Conservation (phyloP, 1,284 basidiomycete species). For the Austroboletus niveus region DNA sequence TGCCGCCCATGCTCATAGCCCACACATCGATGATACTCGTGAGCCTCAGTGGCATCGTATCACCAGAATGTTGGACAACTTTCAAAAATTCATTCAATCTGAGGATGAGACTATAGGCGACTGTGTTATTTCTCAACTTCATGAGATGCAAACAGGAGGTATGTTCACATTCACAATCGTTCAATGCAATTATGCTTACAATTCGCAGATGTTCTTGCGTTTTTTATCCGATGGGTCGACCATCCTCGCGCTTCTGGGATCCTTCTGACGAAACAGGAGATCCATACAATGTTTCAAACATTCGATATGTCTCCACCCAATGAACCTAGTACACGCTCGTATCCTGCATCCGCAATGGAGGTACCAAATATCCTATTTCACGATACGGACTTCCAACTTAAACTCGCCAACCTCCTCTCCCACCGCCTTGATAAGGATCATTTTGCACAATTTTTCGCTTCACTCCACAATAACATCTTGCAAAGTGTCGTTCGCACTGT, state of each 20-base stretch:
- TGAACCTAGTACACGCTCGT: neutral
- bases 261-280: neutral
- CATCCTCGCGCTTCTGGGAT: too few relatives aligned
- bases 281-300: neutral
- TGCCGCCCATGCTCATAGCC: slow-evolving; percentile 4
- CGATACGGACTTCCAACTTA: slow-evolving; percentile 14
- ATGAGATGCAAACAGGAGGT: too few relatives aligned
- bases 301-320: too few relatives aligned
- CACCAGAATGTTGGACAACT: slow-evolving; percentile 1
- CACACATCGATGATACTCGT: neutral
- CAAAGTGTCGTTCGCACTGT: slow-evolving; percentile 17
- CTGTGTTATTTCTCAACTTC: neutral
- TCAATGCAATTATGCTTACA: neutral
- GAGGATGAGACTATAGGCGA: neutral
- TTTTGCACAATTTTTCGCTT: slow-evolving; percentile 28
- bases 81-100: neutral
- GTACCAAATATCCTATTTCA: slow-evolving; percentile 12
- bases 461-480: slow-evolving; percentile 31
- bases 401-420: slow-evolving; percentile 16
- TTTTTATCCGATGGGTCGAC: neutral
- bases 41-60: slow-evolving; percentile 1
- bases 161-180: neutral
- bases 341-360: slow-evolving; percentile 2
- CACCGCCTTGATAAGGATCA: slow-evolving; percentile 14
- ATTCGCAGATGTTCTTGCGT: neutral